Conservation (phyloP, 352 stramenopile genomes). For the Phytophthora citricola region DNA sequence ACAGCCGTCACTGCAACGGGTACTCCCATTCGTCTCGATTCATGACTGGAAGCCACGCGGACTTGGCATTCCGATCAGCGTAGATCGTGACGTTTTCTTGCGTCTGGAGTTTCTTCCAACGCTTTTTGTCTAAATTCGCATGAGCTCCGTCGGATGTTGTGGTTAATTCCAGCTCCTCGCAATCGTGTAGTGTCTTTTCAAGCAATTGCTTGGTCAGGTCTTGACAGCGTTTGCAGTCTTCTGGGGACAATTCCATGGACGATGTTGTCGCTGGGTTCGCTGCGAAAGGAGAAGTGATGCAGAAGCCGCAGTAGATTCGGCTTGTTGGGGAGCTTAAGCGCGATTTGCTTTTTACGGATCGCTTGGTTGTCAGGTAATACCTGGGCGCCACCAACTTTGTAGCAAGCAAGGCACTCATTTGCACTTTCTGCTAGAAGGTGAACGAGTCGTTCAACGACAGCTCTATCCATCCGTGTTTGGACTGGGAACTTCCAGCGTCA, state of each 20-base stretch:
- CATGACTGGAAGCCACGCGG: constrained; percentile 34
- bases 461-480: constrained; percentile 9
- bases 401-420: background rate
- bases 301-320: constrained; percentile 2
- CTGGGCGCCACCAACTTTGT: constrained; percentile 12
- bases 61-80: constrained; percentile 22
- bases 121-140: constrained; percentile 25
- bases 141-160: constrained; percentile 8
- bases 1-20: constrained; percentile 27
- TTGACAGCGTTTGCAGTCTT: constrained; percentile 23
- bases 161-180: constrained; percentile 18
- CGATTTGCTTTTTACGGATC: constrained; percentile 22
- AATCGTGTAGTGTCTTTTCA: constrained; percentile 26
- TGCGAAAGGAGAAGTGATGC: constrained; percentile 17
- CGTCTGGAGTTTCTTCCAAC: constrained; percentile 40
- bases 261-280: background rate
- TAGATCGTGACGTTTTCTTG: constrained; percentile 33
- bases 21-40: constrained; percentile 27
- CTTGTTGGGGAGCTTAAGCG: background rate
- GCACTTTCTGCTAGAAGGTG: constrained; percentile 23
- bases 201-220: constrained; percentile 27
- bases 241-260: constrained; percentile 22
- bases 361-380: constrained; percentile 18
- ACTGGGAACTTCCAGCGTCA: background rate
- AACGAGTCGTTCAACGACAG: background rate